Evolutionary conservation across 139 green algal species (phyloP).

Genomic region (Marvania coccoides): DNA sequence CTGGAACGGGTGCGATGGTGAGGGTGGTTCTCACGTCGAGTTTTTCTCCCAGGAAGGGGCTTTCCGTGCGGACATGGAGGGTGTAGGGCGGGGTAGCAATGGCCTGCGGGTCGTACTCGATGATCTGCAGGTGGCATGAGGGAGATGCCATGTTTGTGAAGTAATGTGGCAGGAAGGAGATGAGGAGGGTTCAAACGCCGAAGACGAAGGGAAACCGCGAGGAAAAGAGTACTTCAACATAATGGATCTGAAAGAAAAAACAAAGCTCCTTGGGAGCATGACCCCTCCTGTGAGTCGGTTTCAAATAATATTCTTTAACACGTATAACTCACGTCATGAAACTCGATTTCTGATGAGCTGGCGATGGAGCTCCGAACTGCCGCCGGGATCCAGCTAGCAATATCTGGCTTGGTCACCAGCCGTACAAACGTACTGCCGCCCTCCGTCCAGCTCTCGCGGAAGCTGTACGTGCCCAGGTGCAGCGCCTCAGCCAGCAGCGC

Average conservation of each 20-base stretch:
- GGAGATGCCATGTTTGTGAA: too few species aligned
- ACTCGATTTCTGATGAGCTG: slow-evolving; percentile 1
- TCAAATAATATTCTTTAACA: neutral
- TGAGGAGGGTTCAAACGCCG: too few species aligned
- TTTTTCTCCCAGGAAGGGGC: slow-evolving; percentile 22
- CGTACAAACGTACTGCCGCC: slow-evolving; percentile 10
- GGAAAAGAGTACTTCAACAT: neutral
- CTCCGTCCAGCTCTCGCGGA: slow-evolving; percentile 14
- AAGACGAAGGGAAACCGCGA: neutral
- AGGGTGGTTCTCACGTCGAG: slow-evolving; percentile 7
- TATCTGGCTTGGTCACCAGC: slow-evolving; percentile 33
- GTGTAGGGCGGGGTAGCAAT: slow-evolving; percentile 17
- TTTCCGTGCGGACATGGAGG: slow-evolving; percentile 20
- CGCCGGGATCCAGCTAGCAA: slow-evolving; percentile 24
- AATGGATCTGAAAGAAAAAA: neutral
- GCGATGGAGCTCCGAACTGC: neutral
- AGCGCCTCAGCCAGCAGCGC: slow-evolving; percentile 14
- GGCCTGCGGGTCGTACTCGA: slow-evolving; percentile 14
- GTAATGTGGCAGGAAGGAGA: too few species aligned
- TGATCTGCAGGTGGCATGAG: neutral
- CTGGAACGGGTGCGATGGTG: neutral
- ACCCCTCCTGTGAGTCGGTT: neutral
- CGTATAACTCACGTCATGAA: slow-evolving; percentile 9
- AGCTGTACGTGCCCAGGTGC: neutral
- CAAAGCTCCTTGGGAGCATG: slow-evolving; percentile 14